A percentile compares a stretch with the other conserved stretches of the same genome.
phyloP scores from a whole-genome alignment of 352 stramenopile genomes.

The Globisporangium orthogonon region DNA sequence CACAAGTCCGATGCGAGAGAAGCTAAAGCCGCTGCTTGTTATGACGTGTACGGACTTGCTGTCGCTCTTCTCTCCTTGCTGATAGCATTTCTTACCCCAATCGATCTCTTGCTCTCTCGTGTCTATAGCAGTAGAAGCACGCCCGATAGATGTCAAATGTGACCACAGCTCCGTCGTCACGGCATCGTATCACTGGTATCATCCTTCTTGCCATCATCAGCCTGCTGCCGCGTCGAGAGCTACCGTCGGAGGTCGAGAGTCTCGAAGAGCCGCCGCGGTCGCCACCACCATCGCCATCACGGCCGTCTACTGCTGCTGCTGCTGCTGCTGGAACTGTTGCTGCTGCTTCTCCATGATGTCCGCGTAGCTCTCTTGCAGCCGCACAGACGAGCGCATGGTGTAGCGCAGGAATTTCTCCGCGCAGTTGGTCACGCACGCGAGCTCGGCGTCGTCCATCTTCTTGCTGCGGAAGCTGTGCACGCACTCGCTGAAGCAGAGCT shows the following conservation, averaged over 20 bases:
- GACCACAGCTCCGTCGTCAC: not conserved
- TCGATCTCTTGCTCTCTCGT: not conserved
- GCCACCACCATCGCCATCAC: not conserved
- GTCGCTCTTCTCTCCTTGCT: not conserved
- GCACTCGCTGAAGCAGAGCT: conserved; percentile 87
- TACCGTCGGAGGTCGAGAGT: not conserved
- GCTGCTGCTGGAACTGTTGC: conserved; percentile 44
- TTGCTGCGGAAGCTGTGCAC: conserved; percentile 90
- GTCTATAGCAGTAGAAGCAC: not conserved
- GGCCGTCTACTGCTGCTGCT: conserved; percentile 15
- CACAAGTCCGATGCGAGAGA: not conserved
- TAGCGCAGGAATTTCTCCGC: conserved; percentile 89
- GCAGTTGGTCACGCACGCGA: conserved; percentile 85
- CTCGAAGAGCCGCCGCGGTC: not conserved
- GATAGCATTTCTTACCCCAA: not conserved
- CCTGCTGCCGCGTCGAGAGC: too few species aligned
- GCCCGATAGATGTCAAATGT: not conserved
- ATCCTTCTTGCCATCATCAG: too few species aligned
- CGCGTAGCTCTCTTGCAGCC: conserved; percentile 84
- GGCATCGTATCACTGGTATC: not conserved
- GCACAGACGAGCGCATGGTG: conserved; percentile 87
- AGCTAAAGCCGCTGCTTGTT: not conserved
- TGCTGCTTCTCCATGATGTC: conserved; percentile 86
- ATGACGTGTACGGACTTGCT: not conserved
- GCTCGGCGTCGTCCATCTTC: conserved; percentile 88